Base-by-base conservation (phyloP, 257 asterid species). In the Solanum acaule region DNA sequence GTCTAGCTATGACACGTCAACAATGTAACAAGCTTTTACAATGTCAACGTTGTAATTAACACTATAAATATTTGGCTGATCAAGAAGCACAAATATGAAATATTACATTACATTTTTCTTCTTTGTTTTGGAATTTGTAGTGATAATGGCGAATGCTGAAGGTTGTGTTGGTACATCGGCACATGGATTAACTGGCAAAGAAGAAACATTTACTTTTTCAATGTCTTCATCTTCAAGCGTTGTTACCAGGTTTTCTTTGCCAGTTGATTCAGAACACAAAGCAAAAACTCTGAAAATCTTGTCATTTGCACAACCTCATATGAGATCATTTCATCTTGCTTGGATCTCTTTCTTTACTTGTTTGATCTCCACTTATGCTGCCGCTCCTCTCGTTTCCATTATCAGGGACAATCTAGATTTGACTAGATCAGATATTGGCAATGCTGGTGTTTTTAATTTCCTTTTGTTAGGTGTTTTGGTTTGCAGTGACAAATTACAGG, bases 221-320 rank as follows among this genome's bases (percentile, higher is more conserved):
- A 37, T 86, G 23, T 13, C 65, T 11, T 85, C 82, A 7, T 72
- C 75, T 25, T 20, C 34, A 8, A 38, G 6, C 13, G 46, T 15
- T 10, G 72, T n/a, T 10, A 29, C 83, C 10, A 86, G 71, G 35
- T 86, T 86, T 27, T 27, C 78, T 4, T 71, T 86, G 29, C 88
- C 88, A 22, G 88, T 86, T 25, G 88, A 86, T 46, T 86, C 88
- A 8, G 88, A 86, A 71, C 88, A 86, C 49, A 86, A 86, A 49
- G 88, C 88, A 15, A 86, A 70, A 71, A 27, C 68, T 22, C 38
- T 86, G 1, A 70, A 86, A 86, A 86, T 86, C 33, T 70, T 86
- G 33, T 86, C 88, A 42, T 86, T 86, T 70, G 83, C 88, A 29
- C 88, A 70, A 31, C 88, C 88, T 3, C 88, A 86, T 49, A 86